Base-by-base conservation (phyloP, 2,329 filamentous ascomycete species). In the Camptophora hylomeconis region DNA sequence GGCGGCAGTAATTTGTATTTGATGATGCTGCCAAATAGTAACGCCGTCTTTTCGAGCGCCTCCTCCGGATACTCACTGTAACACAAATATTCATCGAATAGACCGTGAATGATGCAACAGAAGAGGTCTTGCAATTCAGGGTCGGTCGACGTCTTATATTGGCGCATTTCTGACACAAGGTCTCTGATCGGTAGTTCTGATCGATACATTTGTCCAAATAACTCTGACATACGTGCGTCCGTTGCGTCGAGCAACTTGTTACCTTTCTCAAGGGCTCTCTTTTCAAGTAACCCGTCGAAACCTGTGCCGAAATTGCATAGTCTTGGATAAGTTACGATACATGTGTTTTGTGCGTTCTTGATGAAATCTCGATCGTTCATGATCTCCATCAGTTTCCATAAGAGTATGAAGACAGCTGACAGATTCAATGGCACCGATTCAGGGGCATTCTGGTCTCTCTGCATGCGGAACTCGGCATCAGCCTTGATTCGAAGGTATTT, bases 191-290 rank as follows among this genome's bases (percentile, higher is more conserved):
- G 78, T 12, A 86, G 74, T 42, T 94, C 83, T 41, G 82, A 79
- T 41, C 82, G 80, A 51, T 98, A 98, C 86, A 98, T 95, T 47
- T 81, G 81, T 56, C 93, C 94, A 54, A 94, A 98, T 39, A 93
- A 77, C 42, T 94, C 83, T 48, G 95, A 86, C 89, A 98, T 98
- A 51, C 83, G 81, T 40, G 70, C 73, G 42, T 92, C 86, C 30
- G 87, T 82, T 13, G 75, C 73, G 12, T 70, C 65, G 0, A 86
- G 78, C 2, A 98, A 67, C 1, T 72, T 67, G 46, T 95, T 92
- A n/a, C 81, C 76, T 26, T 37, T 37, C 12, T 77, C 72, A 43
- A 74, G 70, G 24, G 83, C 80, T 48, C 92, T 93, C 7, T 68
- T 65, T 46, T 95, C 82, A 40, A 98, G 86, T 22, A 95, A 75